Base-by-base conservation (phyloP, 805 yeast genomes). In the Saccharomyces jurei region DNA sequence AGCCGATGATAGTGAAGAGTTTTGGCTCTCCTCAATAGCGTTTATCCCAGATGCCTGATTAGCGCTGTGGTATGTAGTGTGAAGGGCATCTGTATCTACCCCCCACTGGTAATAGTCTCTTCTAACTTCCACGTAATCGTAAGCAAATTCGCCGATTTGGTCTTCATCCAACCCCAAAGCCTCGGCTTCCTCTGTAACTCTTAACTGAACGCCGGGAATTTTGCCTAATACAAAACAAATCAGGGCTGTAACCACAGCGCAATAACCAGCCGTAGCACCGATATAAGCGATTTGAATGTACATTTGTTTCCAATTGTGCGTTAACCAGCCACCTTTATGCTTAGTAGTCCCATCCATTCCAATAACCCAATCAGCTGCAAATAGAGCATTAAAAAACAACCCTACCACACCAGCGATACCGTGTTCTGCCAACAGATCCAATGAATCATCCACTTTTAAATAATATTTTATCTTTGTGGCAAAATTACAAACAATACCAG, bases 141-240 rank as follows among this genome's bases (percentile, higher is more conserved):
- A 92, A n/a, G 98, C 98, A 73, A 91, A 92, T 73, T 92, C 99
- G 51, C 98, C 99, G 62, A 92, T 88, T 74, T 92, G 97, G 72
- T 89, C 96, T 70, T 91, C 97, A 70, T 92, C 99, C 74, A 91
- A 81, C 55, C 99, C 99, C 31, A 77, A 76, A 59, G 85, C 88
- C 71, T 92, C 99, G 25, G 86, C 96, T 32, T 85, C 84, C 69
- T 87, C 95, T 58, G 82, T 78, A 4, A 89, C 89, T 66, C 97
- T 80, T 64, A 94, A 75, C 51, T 84, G 77, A 63, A 89, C 79
- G 14, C 90, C 91, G 6, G 98, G 99, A 30, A 89, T 84, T 58
- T 77, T 79, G 72, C 92, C 77, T 52, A 90, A 77, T 46, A 81
- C 83, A 60, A 81, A 79, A 66, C 96, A 88, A 56, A 92, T 78